Base-by-base conservation (phyloP, 495 filamentous ascomycete species). In the Aspergillus bertholletiae region DNA sequence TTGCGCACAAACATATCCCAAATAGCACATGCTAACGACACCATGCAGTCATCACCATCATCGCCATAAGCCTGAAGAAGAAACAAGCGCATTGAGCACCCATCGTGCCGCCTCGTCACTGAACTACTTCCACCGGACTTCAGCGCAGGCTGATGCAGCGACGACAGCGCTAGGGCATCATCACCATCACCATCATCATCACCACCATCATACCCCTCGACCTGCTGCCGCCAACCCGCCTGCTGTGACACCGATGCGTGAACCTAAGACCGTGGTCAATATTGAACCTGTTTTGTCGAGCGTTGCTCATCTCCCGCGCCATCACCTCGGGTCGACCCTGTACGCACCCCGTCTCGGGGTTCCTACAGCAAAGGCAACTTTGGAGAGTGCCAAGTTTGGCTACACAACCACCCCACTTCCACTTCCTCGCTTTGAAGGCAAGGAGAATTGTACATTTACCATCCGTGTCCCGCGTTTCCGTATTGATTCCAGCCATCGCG, bases 371-470 rank as follows among this genome's bases (percentile, higher is more conserved):
- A 78, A 66, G 47, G 71, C 69, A 27, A 75, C 80, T 4, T 18
- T 71, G 20, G 72, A 80, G 24, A 73, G 74, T 62, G 79, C 76
- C 55, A 87, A 83, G 63, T 83, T 80, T 60, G 84, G 83, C 28
- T 93, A 82, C 67, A 82, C 78, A 32, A 88, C 81, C 17, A 89
- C 80, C 7, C 89, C 92, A 0, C 82, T 80, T 27, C 88, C 88
- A 13, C 72, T 96, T 5, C 92, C 90, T 3, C 72, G 83, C 9
- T 95, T 94, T 59, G 84, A 90, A 58, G 84, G 82, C 21, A 88
- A 89, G 37, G 88, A 91, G 59, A 97, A 97, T 55, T 96, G 89
- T 64, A 96, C 92, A 0, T 82, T 94, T 59, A 95, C 90, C 6
- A 73, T 97, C 47, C 88, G 92, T 40, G 86, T 97, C 6, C 88